phyloP scores from a whole-genome alignment of 176 grass and related monocot genomes.

The Cenchrus americanus region DNA sequence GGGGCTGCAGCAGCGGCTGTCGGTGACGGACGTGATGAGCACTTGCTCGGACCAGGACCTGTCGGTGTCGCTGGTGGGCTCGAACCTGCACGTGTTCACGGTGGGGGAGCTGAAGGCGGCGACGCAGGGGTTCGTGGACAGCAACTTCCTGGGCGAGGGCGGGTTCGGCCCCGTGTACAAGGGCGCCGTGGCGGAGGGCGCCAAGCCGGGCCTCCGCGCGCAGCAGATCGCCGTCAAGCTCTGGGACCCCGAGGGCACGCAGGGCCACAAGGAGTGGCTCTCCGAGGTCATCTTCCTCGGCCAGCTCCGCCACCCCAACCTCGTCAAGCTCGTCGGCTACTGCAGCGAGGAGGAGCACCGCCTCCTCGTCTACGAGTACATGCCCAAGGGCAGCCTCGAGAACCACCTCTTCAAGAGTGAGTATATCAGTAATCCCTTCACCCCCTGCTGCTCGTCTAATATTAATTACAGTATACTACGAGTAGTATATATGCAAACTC shows the following conservation, averaged over 20 bases:
- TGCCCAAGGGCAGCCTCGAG: constrained; percentile 69
- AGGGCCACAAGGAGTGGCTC: constrained; percentile 89
- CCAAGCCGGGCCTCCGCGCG: constrained; percentile 68
- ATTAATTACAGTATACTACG: no score
- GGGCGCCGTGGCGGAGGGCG: constrained; percentile 60
- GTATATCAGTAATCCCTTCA: background rate
- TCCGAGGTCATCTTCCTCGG: constrained; percentile 82
- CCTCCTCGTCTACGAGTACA: constrained; percentile 77
- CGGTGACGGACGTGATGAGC: constrained; percentile 67
- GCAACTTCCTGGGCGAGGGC: constrained; percentile 77
- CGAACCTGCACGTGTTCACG: constrained; percentile 78
- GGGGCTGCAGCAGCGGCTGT: constrained; percentile 49
- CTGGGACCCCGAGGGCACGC: constrained; percentile 74
- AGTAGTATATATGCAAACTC: no score
- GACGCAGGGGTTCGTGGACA: constrained; percentile 59
- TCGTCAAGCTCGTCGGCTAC: constrained; percentile 81
- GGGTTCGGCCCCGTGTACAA: constrained; percentile 83
- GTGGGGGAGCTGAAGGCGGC: constrained; percentile 67
- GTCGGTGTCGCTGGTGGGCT: constrained; percentile 74
- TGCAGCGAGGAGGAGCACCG: constrained; percentile 71
- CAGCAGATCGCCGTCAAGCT: constrained; percentile 86
- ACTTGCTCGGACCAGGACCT: constrained; percentile 68
- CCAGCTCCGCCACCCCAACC: constrained; percentile 64
- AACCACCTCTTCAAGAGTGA: constrained; percentile 79
- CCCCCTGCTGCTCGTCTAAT: background rate